Evolutionary conservation across 805 yeast genomes (phyloP).

Genomic region (Monosporozyma servazzii): DNA sequence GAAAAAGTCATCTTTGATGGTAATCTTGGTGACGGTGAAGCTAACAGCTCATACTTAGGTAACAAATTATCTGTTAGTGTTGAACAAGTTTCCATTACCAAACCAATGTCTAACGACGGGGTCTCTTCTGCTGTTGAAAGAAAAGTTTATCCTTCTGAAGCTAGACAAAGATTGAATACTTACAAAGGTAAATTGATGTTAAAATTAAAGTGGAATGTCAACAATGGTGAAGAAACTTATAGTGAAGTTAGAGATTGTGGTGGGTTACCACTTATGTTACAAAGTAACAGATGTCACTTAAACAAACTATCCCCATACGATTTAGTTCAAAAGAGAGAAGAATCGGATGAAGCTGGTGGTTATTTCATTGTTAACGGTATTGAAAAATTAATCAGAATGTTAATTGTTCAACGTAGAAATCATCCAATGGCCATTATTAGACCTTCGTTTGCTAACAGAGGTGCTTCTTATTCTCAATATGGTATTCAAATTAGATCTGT

Average conservation of each 20-base stretch:
- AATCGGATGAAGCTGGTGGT: conserved; percentile 93
- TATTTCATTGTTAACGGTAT: conserved; percentile 94
- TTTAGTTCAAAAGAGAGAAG: conserved; percentile 72
- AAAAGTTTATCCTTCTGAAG: conserved; percentile 72
- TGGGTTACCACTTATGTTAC: conserved; percentile 81
- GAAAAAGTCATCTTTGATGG: conserved; percentile 78
- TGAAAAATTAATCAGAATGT: conserved; percentile 92
- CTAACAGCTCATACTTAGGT: conserved; percentile 59
- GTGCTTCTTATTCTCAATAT: conserved; percentile 74
- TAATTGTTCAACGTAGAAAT: conserved; percentile 94
- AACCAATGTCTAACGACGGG: conserved; percentile 49
- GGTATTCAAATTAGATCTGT: conserved; percentile 94
- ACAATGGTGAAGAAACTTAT: conserved; percentile 69
- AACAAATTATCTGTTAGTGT: conserved; percentile 76
- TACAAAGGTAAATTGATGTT: conserved; percentile 73
- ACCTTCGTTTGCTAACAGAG: conserved; percentile 90
- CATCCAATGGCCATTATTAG: conserved; percentile 97
- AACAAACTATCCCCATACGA: conserved; percentile 76
- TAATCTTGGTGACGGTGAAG: conserved; percentile 10
- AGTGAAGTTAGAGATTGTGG: conserved; percentile 86
- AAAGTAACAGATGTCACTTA: conserved; percentile 85
- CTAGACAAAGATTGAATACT: conserved; percentile 81
- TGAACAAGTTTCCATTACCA: conserved; percentile 81
- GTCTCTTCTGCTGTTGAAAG: conserved; percentile 68
- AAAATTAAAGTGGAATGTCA: conserved; percentile 77